Evolutionary conservation across 495 filamentous ascomycete genomes (phyloP).

Genomic region (Parathielavia appendiculata): DNA sequence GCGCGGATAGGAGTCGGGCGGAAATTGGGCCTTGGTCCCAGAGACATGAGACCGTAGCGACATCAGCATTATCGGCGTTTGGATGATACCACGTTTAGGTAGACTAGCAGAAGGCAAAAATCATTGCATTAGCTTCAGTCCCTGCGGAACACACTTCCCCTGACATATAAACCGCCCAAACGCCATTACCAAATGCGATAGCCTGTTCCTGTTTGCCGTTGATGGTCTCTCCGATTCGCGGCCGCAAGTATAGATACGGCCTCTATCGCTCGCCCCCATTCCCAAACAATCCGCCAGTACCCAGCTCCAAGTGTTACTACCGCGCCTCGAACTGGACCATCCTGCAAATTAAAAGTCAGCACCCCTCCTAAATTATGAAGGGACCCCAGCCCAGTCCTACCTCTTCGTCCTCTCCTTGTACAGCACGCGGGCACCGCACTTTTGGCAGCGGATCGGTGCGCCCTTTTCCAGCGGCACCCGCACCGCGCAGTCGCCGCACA

Average conservation of each 20-base stretch:
- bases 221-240: not conserved
- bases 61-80: slow-evolving; percentile 26
- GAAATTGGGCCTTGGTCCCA: not conserved
- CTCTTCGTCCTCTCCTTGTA: slow-evolving; percentile 98
- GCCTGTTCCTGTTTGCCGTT: not conserved
- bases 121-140: not conserved
- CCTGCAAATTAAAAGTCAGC: slow-evolving; percentile 33
- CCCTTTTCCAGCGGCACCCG: slow-evolving; percentile 75
- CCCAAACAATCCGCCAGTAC: not conserved
- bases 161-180: not conserved
- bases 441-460: slow-evolving; percentile 89
- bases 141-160: slow-evolving; percentile 1
- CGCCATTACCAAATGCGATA: too few species aligned
- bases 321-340: slow-evolving; percentile 99
- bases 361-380: not conserved
- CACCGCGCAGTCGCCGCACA: slow-evolving; percentile 88
- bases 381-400: slow-evolving; percentile 44
- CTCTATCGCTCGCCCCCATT: not conserved
- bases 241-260: not conserved
- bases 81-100: slow-evolving; percentile 40
- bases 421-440: slow-evolving; percentile 91
- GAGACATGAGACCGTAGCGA: not conserved
- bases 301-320: slow-evolving; percentile 31
- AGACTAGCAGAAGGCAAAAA: slow-evolving; percentile 1
- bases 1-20: slow-evolving; percentile 9